Evolutionary conservation across 129 eudicot species (phyloP).

Genomic region (Helianthus tuberosus): DNA sequence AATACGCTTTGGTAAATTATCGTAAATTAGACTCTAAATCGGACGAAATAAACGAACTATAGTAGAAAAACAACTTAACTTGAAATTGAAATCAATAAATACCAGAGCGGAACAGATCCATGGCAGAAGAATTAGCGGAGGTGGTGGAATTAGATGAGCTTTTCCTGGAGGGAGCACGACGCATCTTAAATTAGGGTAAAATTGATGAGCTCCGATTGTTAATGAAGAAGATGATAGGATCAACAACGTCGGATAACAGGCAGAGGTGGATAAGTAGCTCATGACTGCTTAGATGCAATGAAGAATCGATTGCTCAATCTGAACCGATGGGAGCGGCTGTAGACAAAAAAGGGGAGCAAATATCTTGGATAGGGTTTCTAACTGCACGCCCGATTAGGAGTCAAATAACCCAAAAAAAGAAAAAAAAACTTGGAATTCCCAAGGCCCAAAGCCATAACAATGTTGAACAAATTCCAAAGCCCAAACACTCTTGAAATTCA

Average conservation of each 20-base stretch:
- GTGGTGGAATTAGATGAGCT: slow-evolving; percentile 51
- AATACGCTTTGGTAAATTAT: neutral
- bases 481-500: no score
- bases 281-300: slow-evolving; percentile 36
- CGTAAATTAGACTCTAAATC: slow-evolving; percentile 18
- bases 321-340: no score
- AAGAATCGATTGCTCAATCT: neutral
- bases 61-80: neutral
- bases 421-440: no score
- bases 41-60: slow-evolving; percentile 16
- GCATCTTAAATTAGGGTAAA: slow-evolving; percentile 42
- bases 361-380: no score
- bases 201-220: neutral
- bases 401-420: no score
- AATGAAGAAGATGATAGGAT: slow-evolving; percentile 6
- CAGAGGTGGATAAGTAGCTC: slow-evolving; percentile 19
- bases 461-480: no score
- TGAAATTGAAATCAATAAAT: slow-evolving; percentile 16
- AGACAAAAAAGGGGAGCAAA: no score
- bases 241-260: slow-evolving; percentile 11
- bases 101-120: slow-evolving; percentile 77
- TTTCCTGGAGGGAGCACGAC: slow-evolving; percentile 73
- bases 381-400: no score
- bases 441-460: no score
- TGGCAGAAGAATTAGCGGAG: slow-evolving; percentile 54